Conservation (phyloP, 805 yeast genomes). For the Saccharomycopsis capsularis region DNA sequence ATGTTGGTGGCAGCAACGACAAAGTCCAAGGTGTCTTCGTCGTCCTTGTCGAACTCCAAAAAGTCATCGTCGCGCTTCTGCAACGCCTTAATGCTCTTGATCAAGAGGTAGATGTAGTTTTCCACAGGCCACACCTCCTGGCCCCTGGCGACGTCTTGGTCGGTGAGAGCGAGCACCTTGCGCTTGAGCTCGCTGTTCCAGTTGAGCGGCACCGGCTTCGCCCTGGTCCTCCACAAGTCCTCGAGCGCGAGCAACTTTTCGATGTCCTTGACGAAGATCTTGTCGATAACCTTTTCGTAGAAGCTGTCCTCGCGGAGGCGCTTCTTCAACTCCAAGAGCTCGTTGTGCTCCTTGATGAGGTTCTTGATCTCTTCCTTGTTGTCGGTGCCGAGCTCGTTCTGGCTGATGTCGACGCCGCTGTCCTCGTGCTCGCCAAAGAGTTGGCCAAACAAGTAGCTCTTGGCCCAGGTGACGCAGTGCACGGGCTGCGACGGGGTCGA, state of each 20-base stretch:
- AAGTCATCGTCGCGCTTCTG: constrained; percentile 13
- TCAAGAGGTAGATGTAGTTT: constrained; percentile 14
- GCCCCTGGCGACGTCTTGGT: constrained; percentile 24
- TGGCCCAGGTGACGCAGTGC: constrained; percentile 97
- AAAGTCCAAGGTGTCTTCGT: constrained; percentile 81
- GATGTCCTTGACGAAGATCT: constrained; percentile 70
- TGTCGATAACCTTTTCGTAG: constrained; percentile 40
- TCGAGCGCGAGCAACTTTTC: constrained; percentile 64
- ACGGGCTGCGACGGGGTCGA: constrained; percentile 96
- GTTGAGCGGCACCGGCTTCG: constrained; percentile 58
- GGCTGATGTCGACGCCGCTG: constrained; percentile 24
- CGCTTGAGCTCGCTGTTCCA: constrained; percentile 25
- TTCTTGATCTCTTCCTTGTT: constrained; percentile 59
- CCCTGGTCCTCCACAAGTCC: constrained; percentile 69
- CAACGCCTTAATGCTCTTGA: constrained; percentile 12
- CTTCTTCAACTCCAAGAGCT: constrained; percentile 44
- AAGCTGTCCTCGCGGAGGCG: constrained; percentile 30
- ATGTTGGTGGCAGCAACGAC: constrained; percentile 82
- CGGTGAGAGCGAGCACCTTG: constrained; percentile 21
- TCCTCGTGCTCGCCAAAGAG: constrained; percentile 53
- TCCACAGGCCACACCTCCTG: constrained; percentile 50
- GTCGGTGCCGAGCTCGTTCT: constrained; percentile 49
- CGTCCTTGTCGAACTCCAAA: constrained; percentile 87
- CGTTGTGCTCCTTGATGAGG: constrained; percentile 60
- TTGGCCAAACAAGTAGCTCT: constrained; percentile 77